These are phyloP conservation scores for Trichoderma hamatum DNA, from an alignment of 2,329 filamentous ascomycete genomes.

Conservation along the genomic window DNA sequence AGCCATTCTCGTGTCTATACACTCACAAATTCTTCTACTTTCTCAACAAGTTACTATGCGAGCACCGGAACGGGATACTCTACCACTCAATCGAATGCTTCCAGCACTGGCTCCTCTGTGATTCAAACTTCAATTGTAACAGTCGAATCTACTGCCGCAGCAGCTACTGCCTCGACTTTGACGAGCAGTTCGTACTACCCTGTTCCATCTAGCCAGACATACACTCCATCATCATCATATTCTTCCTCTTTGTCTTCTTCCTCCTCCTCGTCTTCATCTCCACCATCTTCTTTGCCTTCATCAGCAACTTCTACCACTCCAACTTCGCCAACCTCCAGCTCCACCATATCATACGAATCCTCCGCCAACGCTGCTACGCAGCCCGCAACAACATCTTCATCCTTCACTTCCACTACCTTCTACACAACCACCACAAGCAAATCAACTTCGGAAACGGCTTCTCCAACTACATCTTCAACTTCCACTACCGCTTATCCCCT, in stretches of 20 bases:
- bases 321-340: not conserved
- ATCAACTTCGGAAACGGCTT: not conserved
- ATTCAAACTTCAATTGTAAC: not conserved
- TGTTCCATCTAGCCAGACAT: not conserved
- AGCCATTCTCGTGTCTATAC: not conserved
- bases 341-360: slow-evolving; percentile 26
- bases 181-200: slow-evolving; percentile 1
- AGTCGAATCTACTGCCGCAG: not conserved
- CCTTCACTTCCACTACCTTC: slow-evolving; percentile 32
- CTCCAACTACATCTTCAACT: not conserved
- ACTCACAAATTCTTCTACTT: not conserved
- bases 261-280: not conserved
- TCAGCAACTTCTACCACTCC: not conserved
- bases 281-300: not conserved
- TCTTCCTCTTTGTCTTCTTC: not conserved
- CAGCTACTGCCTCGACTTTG: not conserved
- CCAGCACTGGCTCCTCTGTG: not conserved
- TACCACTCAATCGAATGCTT: not conserved
- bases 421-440: slow-evolving; percentile 29
- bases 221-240: not conserved
- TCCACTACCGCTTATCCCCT: slow-evolving; percentile 2
- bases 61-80: not conserved
- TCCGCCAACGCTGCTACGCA: slow-evolving; percentile 28
- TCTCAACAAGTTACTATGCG: not conserved
- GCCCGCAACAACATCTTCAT: not conserved